Evolutionary conservation across 345 rosid species (phyloP), one percentile per base, ranked within the genome.

Genomic region (Camelina sativa): DNA sequence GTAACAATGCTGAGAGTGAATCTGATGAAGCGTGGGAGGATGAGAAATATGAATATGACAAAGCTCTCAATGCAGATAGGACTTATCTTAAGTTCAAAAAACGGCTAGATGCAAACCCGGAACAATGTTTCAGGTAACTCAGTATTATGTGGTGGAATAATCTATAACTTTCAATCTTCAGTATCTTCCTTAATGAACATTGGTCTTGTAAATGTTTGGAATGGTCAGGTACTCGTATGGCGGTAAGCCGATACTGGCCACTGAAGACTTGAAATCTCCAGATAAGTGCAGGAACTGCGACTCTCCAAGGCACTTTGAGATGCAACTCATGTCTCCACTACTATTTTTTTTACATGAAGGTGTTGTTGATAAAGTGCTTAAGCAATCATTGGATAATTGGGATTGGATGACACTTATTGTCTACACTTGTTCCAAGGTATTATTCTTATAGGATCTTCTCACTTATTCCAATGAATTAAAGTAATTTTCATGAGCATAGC

Each of bases 281-380:
- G 87, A 84, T n/a, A 84, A 62, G 4, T 95, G 97, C 72, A 37
- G 17, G 41, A 70, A 72, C 6, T 95, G 99, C 53, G 83, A 88
- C 73, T 76, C 85, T 66, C 79, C 80, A 51, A 87, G 87, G 86
- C 84, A 80, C 28, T 92, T 80, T 66, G 99, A 95, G 83, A 82
- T 95, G 89, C 99, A 95, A 83, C 82, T 95, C 52, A 92, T 95
- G 99, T 82, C 97, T 23, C 87, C 96, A 0, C 53, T 91, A 22
- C 85, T 92, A 78, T 90, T 79, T 81, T 95, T 92, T 69, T 87
- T 92, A 35, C 92, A 82, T 53, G 91, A 90, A 64, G 90, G 79
- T 65, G 87, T 83, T 40, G 28, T 65, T 56, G 87, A 87, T 41
- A 79, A 80, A 75, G 53, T 41, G 78, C 77, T 80, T 52, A 88